Base-by-base conservation (phyloP, 208 protist species). In the Acanthamoeba lenticulata region DNA sequence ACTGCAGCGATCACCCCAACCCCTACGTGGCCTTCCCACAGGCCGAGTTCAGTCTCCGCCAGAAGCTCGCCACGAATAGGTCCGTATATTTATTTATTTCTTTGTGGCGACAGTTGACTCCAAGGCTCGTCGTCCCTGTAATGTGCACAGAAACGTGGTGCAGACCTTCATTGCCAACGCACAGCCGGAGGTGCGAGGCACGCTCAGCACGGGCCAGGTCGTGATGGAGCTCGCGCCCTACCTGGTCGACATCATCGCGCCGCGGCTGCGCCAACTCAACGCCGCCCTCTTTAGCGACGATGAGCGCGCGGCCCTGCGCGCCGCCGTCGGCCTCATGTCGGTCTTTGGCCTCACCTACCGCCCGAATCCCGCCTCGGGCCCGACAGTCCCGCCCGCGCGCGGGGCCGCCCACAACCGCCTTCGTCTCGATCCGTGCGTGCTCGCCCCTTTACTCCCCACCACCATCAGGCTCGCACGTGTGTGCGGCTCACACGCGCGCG, bases 201-300 rank as follows among this genome's bases (percentile, higher is more conserved):
- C 32, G 27, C 85, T 91, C 85, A 72, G 42, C 55, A 91, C 44
- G 13, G 21, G 38, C 36, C 17, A 34, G 0, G 47, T 72, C 13
- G 85, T 69, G 11, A 52, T 91, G 85, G 85, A 91, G 27, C 15
- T 91, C 27, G 47, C 69, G 34, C 57, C 85, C 38, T 49, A 62
- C 24, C 47, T 91, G 13, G 55, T 91, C 19, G 85, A 91, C 85
- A 91, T 91, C 57, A 40, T 91, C 55, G 17, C 85, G n/a, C 85
- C 85, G 42, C 77, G n/a, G 2, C 4, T 29, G n/a, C 32, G 42
- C 29, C 81, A 90, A 52, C 55, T 91, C 36, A 91, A 91, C 40
- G 1, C 85, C 13, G 32, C 47, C 7, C 57, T 91, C 21, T 49
- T 91, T 32, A 72, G 57, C 55, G 57, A 72, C 0, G 85, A 69